Evolutionary conservation across 1,284 basidiomycete genomes (phyloP).

Genomic region (Cryptococcus deneoformans): DNA sequence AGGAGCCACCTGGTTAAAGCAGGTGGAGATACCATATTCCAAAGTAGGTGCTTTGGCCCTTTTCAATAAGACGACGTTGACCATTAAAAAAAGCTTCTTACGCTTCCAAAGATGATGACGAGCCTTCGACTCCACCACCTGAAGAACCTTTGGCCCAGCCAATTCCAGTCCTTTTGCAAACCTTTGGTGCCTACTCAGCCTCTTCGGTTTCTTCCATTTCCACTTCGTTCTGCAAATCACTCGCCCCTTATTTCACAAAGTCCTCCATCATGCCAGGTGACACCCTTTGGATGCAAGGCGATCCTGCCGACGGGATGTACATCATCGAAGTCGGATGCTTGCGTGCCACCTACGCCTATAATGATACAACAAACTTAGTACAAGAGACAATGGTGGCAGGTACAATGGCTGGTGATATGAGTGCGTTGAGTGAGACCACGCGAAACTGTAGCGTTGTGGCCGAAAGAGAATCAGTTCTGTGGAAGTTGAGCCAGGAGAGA

Average conservation of each 20-base stretch:
- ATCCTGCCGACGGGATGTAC: conserved; percentile 76
- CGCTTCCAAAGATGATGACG: not conserved
- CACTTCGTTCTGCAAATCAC: conserved; percentile 45
- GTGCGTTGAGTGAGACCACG: conserved; percentile 67
- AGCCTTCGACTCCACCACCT: conserved; percentile 1
- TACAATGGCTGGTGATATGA: conserved; percentile 83
- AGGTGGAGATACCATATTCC: conserved; percentile 56
- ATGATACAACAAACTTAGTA: conserved; percentile 62
- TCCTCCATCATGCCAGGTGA: conserved; percentile 59
- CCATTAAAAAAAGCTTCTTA: not conserved
- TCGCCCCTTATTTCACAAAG: conserved; percentile 70
- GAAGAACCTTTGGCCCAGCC: conserved; percentile 42
- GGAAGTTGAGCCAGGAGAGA: conserved; percentile 65
- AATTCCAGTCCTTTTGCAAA: conserved; percentile 60
- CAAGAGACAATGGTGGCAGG: conserved; percentile 92
- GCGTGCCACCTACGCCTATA: conserved; percentile 73
- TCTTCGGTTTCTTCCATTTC: not conserved
- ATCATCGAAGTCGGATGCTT: conserved; percentile 81
- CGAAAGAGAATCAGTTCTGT: conserved; percentile 71
- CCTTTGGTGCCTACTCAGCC: conserved; percentile 64
- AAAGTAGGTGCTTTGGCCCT: conserved; percentile 12
- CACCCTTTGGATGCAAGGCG: conserved; percentile 72
- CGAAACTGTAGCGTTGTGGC: conserved; percentile 84
- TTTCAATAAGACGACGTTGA: not conserved
- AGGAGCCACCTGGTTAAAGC: conserved; percentile 71